Base-by-base conservation (phyloP, 441 rosid species). In the Manihot esculenta region DNA sequence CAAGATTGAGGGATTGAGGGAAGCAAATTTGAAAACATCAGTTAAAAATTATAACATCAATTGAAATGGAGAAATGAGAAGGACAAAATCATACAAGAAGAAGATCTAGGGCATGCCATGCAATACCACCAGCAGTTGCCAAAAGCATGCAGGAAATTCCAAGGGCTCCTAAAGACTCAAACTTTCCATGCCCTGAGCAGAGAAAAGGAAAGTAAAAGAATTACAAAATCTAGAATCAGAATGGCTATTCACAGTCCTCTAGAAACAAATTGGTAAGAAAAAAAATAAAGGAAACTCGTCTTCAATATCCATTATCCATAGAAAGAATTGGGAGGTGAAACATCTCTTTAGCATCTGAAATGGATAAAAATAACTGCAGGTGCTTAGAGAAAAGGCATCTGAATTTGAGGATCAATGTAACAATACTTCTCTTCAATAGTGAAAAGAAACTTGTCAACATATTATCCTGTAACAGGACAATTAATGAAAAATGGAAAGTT, bases 121-220 rank as follows among this genome's bases (percentile, higher is more conserved):
- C 93, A 83, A 94, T 88, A 76, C 98, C 96, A 54, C 90, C 88
- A 73, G 94, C 87, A 68, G 99, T 90, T 7, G 87, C 96, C 79
- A 92, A 78, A 82, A 92, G 97, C 98, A 92, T 90, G 82, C 81
- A 81, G 71, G 99, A 92, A 81, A 92, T 94, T 48, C 88, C 97
- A 70, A 94, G 92, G 35, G 99, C 96, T 76, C 98, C 99, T 12
- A 92, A 84, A 56, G 95, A 86, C 81, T 94, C 99, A 53, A 94
- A 94, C 72, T 92, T 92, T 33, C 99, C 96, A 75, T 92, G 98
- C 56, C 97, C 97, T 94, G 84, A 71, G 64, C 55, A 71, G 62
- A 77, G 61, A 47, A 77, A 18, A 67, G 44, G 50, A 75, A 41
- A 27, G 1, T 35, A 69, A 24, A 64, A 48, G 45, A 72, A 61